Evolutionary conservation across 352 stramenopile species (phyloP).

Genomic region (Peronosclerospora sorghi): DNA sequence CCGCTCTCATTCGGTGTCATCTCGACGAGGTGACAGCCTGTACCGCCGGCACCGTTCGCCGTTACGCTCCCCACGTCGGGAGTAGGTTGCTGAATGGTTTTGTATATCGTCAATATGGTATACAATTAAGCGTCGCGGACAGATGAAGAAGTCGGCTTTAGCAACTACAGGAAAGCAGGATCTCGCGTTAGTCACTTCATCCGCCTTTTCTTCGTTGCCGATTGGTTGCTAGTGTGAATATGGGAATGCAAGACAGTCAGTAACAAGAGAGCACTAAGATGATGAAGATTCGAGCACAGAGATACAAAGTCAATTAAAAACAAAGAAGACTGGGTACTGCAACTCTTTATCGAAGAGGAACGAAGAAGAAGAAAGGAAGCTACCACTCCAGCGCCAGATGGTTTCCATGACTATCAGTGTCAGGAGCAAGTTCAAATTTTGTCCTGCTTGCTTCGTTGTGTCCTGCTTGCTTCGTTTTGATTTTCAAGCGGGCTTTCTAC

Average conservation of each 20-base stretch:
- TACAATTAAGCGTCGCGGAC: too few relatives aligned
- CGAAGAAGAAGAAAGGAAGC: slow-evolving; percentile 18
- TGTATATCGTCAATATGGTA: slow-evolving; percentile 3
- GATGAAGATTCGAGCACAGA: slow-evolving; percentile 24
- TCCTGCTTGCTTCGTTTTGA: slow-evolving; percentile 1
- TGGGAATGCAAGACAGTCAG: slow-evolving; percentile 13
- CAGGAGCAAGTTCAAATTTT: slow-evolving; percentile 1
- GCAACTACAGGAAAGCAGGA: slow-evolving; percentile 15
- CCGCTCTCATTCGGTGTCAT: slow-evolving; percentile 37
- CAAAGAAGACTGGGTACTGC: slow-evolving; percentile 26
- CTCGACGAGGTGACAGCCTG: slow-evolving; percentile 21
- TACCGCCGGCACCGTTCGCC: slow-evolving; percentile 33
- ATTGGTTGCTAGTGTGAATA: slow-evolving; percentile 15
- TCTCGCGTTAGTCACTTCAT: slow-evolving; percentile 9
- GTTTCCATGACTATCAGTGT: slow-evolving; percentile 5
- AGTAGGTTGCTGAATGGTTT: slow-evolving; percentile 2
- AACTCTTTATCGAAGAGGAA: slow-evolving; percentile 25
- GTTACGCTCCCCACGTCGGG: slow-evolving; percentile 25
- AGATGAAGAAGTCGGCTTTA: slow-evolving; percentile 6
- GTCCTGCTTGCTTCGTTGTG: slow-evolving; percentile 1
- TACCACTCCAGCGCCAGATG: slow-evolving; percentile 7
- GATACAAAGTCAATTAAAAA: slow-evolving; percentile 35
- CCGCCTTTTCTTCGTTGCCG: slow-evolving; percentile 7
- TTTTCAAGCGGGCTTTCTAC: background rate
- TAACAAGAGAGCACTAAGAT: slow-evolving; percentile 19